Evolutionary conservation across 2,329 filamentous ascomycete species (phyloP).

Genomic region (Gremmenia infestans): DNA sequence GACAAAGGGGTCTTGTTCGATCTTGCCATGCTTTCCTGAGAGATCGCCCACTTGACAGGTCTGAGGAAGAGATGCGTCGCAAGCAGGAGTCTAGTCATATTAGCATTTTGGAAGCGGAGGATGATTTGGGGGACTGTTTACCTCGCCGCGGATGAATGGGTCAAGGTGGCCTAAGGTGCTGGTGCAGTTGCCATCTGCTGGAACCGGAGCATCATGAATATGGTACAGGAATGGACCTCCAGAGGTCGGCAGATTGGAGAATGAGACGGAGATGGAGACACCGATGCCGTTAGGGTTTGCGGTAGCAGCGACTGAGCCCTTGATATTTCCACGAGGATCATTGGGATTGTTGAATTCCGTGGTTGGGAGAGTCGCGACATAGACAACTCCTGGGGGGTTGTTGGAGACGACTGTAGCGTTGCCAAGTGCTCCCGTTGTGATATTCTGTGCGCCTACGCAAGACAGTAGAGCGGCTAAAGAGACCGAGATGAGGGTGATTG

Average conservation of each 20-base stretch:
- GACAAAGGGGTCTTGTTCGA: constrained; percentile 46
- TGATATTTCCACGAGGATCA: constrained; percentile 47
- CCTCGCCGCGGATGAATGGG: constrained; percentile 56
- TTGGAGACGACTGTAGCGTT: constrained; percentile 47
- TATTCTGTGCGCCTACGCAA: constrained; percentile 17
- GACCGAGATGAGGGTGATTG: constrained; percentile 12
- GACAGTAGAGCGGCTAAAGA: constrained; percentile 12
- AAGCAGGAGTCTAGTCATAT: constrained; percentile 48
- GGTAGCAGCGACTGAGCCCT: constrained; percentile 46
- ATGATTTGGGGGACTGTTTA: constrained; percentile 8
- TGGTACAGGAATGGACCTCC: constrained; percentile 65
- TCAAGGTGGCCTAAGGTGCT: constrained; percentile 64
- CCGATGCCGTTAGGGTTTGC: constrained; percentile 47
- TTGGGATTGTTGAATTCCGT: constrained; percentile 41
- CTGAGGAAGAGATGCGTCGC: constrained; percentile 50
- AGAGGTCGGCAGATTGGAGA: constrained; percentile 53
- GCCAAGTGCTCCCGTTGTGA: constrained; percentile 32
- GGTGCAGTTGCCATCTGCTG: constrained; percentile 66
- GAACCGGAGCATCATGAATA: constrained; percentile 62
- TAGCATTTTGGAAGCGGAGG: constrained; percentile 1
- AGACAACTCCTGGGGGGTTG: constrained; percentile 52
- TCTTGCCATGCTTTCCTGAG: constrained; percentile 65
- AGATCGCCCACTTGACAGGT: constrained; percentile 75
- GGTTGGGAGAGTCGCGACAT: constrained; percentile 50
- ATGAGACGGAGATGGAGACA: constrained; percentile 49